Base-by-base conservation (phyloP, 495 filamentous ascomycete species). In the Podospora comata region DNA sequence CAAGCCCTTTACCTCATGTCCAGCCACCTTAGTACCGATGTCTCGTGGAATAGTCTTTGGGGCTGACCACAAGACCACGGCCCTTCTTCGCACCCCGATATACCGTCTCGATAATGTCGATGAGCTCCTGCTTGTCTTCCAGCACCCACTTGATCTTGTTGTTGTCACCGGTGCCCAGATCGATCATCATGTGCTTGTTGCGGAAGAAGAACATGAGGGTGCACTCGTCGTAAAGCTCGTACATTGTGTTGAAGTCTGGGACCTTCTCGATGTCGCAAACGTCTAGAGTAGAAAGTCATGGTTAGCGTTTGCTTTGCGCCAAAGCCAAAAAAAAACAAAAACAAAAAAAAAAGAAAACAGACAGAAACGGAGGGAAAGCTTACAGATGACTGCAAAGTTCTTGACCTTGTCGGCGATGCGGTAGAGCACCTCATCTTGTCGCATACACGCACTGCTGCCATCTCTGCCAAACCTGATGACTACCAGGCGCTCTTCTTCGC, bases 141-240 rank as follows among this genome's bases (percentile, higher is more conserved):
- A 97, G 79, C 54, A 98, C 93, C 88, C 92, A 98, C 79, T 97
- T 98, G 34, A 77, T 73, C 78, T 96, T 97, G 79, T 99, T 98
- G 79, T 99, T 99, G 81, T 99, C 97, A 72, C 95, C 95, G 5
- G 96, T 98, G 15, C 95, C 94, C 70, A 97, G 95, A 88, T 97
- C 95, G 77, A 90, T 94, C 92, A 96, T 95, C 90, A 99, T 98
- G 79, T 98, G 93, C 79, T 97, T 98, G 77, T 98, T 98, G 60
- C 95, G 87, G 81, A 94, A 99, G 85, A 98, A 99, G 85, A 77
- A 74, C 86, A 90, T 90, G 68, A 91, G 86, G 5, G 88, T 88
- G 81, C 88, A 87, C 48, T 85, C 84, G 71, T 91, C 89, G 76
- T 91, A 92, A 0, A 92, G 82, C 75, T 92, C 90, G 71, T 84